These are phyloP conservation scores for Yarrowia osloensis DNA, from an alignment of 805 yeast genomes.

Conservation along the genomic window DNA sequence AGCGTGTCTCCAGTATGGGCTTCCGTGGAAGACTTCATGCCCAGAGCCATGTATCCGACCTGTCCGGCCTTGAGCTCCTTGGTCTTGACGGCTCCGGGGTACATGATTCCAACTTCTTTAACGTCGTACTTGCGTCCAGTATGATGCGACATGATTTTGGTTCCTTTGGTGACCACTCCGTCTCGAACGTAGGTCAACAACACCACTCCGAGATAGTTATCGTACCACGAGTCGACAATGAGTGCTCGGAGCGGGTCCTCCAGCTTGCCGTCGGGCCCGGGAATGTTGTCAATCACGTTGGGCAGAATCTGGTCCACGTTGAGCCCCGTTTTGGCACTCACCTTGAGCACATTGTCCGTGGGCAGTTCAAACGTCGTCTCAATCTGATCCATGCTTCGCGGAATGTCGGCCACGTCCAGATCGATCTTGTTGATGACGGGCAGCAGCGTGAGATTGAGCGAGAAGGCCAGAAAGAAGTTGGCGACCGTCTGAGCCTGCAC, in stretches of 20 bases:
- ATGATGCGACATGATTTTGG: conserved; percentile 74
- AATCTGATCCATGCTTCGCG: conserved; percentile 80
- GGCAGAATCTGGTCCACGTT: conserved; percentile 82
- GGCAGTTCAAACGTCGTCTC: conserved; percentile 79
- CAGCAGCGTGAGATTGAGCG: conserved; percentile 74
- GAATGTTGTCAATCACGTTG: conserved; percentile 75
- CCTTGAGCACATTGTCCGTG: conserved; percentile 70
- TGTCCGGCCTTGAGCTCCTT: conserved; percentile 79
- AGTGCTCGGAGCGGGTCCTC: conserved; percentile 65
- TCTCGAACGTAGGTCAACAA: conserved; percentile 82
- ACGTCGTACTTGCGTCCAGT: conserved; percentile 78
- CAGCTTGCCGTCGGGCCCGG: conserved; percentile 65
- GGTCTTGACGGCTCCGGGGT: conserved; percentile 78
- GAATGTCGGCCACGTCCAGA: conserved; percentile 81
- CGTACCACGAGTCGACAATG: conserved; percentile 97
- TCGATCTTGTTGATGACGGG: conserved; percentile 94
- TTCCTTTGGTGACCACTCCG: conserved; percentile 74
- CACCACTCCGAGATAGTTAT: conserved; percentile 87
- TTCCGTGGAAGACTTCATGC: conserved; percentile 84
- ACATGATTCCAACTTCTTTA: conserved; percentile 93
- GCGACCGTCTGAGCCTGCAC: conserved; percentile 99
- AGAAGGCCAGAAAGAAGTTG: conserved; percentile 85
- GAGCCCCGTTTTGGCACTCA: conserved; percentile 88
- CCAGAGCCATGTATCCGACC: conserved; percentile 92
- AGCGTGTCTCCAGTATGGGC: conserved; percentile 92